Evolutionary conservation across 2,329 filamentous ascomycete species (phyloP).

Genomic region (Piedraia hortae): DNA sequence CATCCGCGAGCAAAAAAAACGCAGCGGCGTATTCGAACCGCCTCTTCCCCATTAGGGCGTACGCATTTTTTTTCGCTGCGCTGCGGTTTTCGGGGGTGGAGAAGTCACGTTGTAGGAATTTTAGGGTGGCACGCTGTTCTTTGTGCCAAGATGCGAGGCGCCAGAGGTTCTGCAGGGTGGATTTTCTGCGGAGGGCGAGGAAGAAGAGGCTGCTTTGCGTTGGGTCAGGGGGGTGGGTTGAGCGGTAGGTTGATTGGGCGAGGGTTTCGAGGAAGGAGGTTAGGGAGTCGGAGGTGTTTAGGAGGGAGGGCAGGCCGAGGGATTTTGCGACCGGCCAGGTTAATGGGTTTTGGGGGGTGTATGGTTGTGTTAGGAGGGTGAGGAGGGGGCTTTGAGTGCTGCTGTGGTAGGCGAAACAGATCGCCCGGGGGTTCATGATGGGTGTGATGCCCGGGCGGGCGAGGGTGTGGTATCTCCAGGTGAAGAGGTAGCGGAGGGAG

Average conservation of each 20-base stretch:
- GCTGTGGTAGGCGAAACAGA: conserved; percentile 65
- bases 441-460: conserved; percentile 1
- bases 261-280: conserved; percentile 72
- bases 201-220: conserved; percentile 82
- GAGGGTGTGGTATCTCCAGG: conserved; percentile 9
- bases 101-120: conserved; percentile 74
- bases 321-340: conserved; percentile 66
- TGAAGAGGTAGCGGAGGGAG: conserved; percentile 10
- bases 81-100: conserved; percentile 64
- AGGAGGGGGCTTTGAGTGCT: conserved; percentile 68
- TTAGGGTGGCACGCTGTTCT: conserved; percentile 58
- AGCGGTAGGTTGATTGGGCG: conserved; percentile 79
- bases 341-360: conserved; percentile 50
- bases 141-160: conserved; percentile 74
- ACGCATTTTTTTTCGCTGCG: conserved; percentile 81
- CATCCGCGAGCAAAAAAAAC: conserved; percentile 78
- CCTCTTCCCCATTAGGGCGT: conserved; percentile 71
- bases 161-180: conserved; percentile 74
- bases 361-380: conserved; percentile 46
- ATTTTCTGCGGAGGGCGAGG: conserved; percentile 65
- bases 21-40: conserved; percentile 86
- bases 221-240: conserved; percentile 63
- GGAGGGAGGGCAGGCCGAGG: conserved; percentile 85
- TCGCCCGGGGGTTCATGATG: conserved; percentile 40
- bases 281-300: conserved; percentile 47